A percentile compares a stretch with the other conserved stretches of the same genome.
phyloP scores from a whole-genome alignment of 140 eudicot genomes.

The Stevia rebaudiana region DNA sequence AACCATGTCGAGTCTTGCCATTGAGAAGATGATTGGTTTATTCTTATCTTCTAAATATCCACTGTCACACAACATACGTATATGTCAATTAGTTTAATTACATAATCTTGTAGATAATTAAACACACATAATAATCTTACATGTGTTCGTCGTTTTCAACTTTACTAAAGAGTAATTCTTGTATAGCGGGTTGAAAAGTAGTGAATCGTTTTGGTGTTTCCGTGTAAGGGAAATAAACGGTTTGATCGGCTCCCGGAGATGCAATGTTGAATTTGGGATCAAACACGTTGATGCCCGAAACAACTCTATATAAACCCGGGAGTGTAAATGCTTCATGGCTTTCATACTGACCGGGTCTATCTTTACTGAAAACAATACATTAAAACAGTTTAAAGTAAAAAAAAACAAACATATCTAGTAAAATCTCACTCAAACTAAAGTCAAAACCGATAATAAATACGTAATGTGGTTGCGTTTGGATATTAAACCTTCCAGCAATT shows the following conservation, averaged over 20 bases:
- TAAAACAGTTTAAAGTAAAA: no score
- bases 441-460: background rate
- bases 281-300: conserved; percentile 82
- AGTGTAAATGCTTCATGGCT: conserved; percentile 75
- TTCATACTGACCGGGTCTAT: conserved; percentile 96
- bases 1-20: conserved; percentile 91
- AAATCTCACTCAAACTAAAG: background rate
- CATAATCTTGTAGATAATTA: background rate
- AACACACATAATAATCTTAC: conserved; percentile 37
- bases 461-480: background rate
- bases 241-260: conserved; percentile 95
- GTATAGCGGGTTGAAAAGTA: conserved; percentile 67
- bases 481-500: conserved; percentile 85
- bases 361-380: conserved; percentile 60
- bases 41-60: conserved; percentile 71
- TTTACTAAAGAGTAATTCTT: conserved; percentile 66
- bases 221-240: conserved; percentile 81
- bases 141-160: conserved; percentile 70
- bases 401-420: background rate
- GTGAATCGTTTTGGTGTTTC: conserved; percentile 65
- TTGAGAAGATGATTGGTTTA: conserved; percentile 87
- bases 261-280: conserved; percentile 96
- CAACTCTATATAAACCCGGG: conserved; percentile 81
- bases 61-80: conserved; percentile 36
- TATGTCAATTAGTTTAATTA: conserved; percentile 1